Evolutionary conservation across 2,329 filamentous ascomycete genomes (phyloP), one percentile per base, ranked within the genome.

Genomic region (Neofusicoccum kwambonambiense): DNA sequence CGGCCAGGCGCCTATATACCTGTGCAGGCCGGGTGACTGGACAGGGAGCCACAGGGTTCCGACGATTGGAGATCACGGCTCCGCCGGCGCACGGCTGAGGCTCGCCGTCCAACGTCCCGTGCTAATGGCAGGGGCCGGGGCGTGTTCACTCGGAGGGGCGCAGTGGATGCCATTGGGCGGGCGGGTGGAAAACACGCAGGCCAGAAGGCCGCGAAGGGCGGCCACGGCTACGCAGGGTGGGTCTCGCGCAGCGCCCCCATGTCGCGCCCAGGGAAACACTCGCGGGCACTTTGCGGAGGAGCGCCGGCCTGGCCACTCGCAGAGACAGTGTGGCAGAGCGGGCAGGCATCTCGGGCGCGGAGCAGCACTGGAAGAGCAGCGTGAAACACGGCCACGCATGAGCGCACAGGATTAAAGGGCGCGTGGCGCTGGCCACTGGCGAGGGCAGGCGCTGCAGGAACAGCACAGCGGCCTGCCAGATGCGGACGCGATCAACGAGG

Each of bases 21-120:
- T 35, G 49, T 15, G 54, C 41, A 35, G 31, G 9, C 15, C 50
- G 34, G 50, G 34, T 39, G 50, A 54, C 50, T 58, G 54, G 42
- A 17, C 41, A 45, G 54, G 27, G 42, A 49, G 56, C n/a, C 42
- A 47, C 56, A 45, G 19, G 56, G 41, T 8, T 22, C 17, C 17
- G 44, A 60, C 56, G 56, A 60, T 47, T 60, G 56, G 56, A 60
- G 56, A 60, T 60, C 56, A 41, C 37, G 22, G 52, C 50, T 31
- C 50, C 50, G 50, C 50, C 50, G 50, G 50, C 50, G 31, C 52
- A 42, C 52, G 37, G 52, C 35, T 41, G 35, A 57, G 52, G 52
- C 39, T 57, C 37, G 52, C 52, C 15, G 52, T 42, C 51, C 34
- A 41, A 22, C 51, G 35, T 54, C n/a, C 12, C 9, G 31, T 8